Base-by-base conservation (phyloP, 495 filamentous ascomycete species). In the Aspergillus diversus region DNA sequence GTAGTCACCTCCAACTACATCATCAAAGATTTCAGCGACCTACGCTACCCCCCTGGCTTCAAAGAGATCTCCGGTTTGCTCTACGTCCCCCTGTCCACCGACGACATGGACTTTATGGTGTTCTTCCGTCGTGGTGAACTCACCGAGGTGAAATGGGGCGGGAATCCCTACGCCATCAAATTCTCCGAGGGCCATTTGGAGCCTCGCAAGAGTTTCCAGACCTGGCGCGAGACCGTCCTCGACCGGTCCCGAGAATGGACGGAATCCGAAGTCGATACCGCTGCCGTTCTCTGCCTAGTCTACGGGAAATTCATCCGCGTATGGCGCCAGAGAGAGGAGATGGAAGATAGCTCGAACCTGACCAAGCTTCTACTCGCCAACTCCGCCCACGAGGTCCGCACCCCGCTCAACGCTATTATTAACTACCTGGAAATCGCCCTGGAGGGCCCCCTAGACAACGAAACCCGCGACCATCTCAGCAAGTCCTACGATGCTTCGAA, bases 351-450 rank as follows among this genome's bases (percentile, higher is more conserved):
- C 66, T 96, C 89, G 59, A 87, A 92, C 47, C 78, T 98, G 16
- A 97, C 92, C 3, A 81, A 86, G 52, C 76, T 98, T 13, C 75
- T 98, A 9, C 80, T 97, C 3, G 92, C 94, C 9, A 97, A 98
- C 68, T 96, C 93, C 0, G 94, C 94, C 0, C 94, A 98, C 68
- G 93, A 97, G 79, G 92, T 98, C 15, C 90, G 94, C 34, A 98
- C 94, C 0, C 93, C 94, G 0, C 78, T 98, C 5, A 97, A 97
- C 73, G 94, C 94, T 21, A 96, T 98, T 68, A 95, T 98, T 71
- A 98, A 98, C 67, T 97, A 95, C 61, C 79, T 98, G 3, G 94
- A 98, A 68, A 97, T 97, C 64, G 94, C 94, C 0, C 77, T 98
- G 4, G 94, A 98, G 73, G 91, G 92, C 3, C 75, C 86, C 0